Base-by-base conservation (phyloP, 1,284 basidiomycete species). In the Heimioporus retisporus region DNA sequence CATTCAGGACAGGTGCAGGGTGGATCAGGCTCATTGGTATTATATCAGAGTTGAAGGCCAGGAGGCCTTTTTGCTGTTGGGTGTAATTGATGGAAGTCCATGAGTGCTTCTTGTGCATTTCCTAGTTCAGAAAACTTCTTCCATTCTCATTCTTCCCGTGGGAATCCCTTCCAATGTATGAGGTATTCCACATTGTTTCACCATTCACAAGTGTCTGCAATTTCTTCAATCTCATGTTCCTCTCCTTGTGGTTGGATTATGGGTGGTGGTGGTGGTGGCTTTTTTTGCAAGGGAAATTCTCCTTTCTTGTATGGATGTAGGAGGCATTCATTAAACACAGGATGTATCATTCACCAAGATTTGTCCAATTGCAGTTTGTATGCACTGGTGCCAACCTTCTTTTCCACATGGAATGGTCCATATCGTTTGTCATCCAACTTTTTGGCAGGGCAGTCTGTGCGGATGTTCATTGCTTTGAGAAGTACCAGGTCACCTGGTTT, bases 131-230 rank as follows among this genome's bases (percentile, higher is more conserved):
- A 3, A 1, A 21, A 21, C 1, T n/a, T 6, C 2, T 43, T 61
- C 65, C 59, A 64, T 43, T 60, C 25, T 4, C 40, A 8, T 58
- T 65, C 60, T 28, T 61, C 50, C 0, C 18, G 2, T 3, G 55
- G 64, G 15, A 65, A 65, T 14, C 55, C 64, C n/a, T 65, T 61
- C 60, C 60, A 65, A 6, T 53, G n/a, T 3, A 65, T 19, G 2
- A 65, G 55, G 14, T 59, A 65, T 46, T 61, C 21, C 0, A 65
- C n/a, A 0, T 4, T 7, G 1, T 18, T 15, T 48, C 55, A 0
- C 1, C 10, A 1, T 21, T 23, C 6, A 16, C 53, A 3, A 0
- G 50, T 46, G 6, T 57, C 53, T 1, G 54, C 0, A 2, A 64
- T 60, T 3, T 19, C 15, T 19, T 60, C 46, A 6, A 64, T 44